A percentile compares a stretch with the other conserved stretches of the same genome.
phyloP scores from a whole-genome alignment of 148 eudicot genomes.

The Pharnaceum exiguum region DNA sequence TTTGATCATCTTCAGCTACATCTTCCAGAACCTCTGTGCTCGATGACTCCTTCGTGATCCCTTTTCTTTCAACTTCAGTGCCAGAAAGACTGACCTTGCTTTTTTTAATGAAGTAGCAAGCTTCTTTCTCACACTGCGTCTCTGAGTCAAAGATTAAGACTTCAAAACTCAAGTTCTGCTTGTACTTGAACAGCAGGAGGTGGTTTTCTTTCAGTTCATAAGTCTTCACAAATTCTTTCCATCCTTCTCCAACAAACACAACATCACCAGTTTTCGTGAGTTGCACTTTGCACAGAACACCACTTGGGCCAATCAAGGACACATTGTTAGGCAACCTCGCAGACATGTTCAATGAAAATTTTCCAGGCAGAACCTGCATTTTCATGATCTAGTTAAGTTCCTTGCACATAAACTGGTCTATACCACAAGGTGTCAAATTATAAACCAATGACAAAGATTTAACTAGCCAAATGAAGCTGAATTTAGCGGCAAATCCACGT shows the following conservation, averaged over 20 bases:
- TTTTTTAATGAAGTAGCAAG: constrained; percentile 41
- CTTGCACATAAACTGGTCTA: background rate
- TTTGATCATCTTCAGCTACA: constrained; percentile 14
- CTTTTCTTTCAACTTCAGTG: constrained; percentile 9
- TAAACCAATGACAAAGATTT: too few relatives aligned
- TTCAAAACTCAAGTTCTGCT: constrained; percentile 34
- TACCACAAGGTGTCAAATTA: background rate
- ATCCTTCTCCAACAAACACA: constrained; percentile 30
- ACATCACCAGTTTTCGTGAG: constrained; percentile 23
- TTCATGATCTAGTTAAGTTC: constrained; percentile 8
- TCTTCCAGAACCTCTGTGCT: constrained; percentile 17
- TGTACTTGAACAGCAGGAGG: constrained; percentile 39
- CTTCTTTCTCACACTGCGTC: constrained; percentile 51
- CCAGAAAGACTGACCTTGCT: constrained; percentile 5
- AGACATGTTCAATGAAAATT: constrained; percentile 15
- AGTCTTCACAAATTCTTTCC: constrained; percentile 44
- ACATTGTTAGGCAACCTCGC: constrained; percentile 24
- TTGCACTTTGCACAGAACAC: constrained; percentile 31
- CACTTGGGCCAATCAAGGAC: constrained; percentile 44
- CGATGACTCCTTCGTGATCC: constrained; percentile 7
- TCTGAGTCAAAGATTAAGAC: constrained; percentile 37
- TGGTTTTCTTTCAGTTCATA: constrained; percentile 29
- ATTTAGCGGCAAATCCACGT: too few relatives aligned
- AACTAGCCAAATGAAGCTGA: too few relatives aligned
- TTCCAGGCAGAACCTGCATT: constrained; percentile 23